A percentile compares a stretch with the other conserved stretches of the same genome.
Conservation (phyloP, 495 filamentous ascomycete genomes). For the Tuber umbilicatum region DNA sequence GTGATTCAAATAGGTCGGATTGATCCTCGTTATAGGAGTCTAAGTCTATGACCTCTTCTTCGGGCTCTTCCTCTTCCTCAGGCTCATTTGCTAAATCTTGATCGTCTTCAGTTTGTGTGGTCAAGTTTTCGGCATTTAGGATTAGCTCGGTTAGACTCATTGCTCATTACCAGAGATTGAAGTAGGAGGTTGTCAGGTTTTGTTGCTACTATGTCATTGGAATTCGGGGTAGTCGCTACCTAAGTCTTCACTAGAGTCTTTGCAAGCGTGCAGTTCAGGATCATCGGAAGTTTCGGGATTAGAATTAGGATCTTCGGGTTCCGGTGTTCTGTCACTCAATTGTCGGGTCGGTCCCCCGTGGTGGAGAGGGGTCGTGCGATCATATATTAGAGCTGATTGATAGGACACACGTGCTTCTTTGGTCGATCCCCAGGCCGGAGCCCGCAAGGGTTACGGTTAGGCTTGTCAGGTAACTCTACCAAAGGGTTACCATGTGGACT, state of each 20-base stretch:
- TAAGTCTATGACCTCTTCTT: conserved; percentile 27
- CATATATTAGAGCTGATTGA: background rate
- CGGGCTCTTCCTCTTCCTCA: conserved; percentile 43
- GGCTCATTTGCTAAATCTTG: conserved; percentile 35
- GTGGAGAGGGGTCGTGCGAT: background rate
- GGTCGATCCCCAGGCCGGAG: too few species aligned
- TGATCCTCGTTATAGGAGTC: conserved; percentile 50
- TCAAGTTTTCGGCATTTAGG: conserved; percentile 42
- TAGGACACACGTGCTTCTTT: conserved; percentile 26
- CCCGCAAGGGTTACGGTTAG: too few species aligned
- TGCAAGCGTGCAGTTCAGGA: conserved; percentile 3
- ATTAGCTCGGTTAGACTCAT: conserved; percentile 38
- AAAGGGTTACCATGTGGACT: too few species aligned
- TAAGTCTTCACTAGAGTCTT: conserved; percentile 9
- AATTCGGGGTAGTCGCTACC: conserved; percentile 30
- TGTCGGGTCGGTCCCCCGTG: background rate
- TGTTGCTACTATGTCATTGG: conserved; percentile 44
- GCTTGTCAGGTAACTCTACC: too few species aligned
- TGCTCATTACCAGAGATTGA: conserved; percentile 39
- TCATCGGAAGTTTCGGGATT: conserved; percentile 11
- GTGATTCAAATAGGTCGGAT: conserved; percentile 69
- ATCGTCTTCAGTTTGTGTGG: conserved; percentile 24
- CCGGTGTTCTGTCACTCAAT: conserved; percentile 15
- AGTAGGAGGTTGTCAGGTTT: conserved; percentile 45
- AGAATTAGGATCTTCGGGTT: conserved; percentile 21